Conservation (phyloP, 2,329 filamentous ascomycete genomes). For the Botrytis squamosa region DNA sequence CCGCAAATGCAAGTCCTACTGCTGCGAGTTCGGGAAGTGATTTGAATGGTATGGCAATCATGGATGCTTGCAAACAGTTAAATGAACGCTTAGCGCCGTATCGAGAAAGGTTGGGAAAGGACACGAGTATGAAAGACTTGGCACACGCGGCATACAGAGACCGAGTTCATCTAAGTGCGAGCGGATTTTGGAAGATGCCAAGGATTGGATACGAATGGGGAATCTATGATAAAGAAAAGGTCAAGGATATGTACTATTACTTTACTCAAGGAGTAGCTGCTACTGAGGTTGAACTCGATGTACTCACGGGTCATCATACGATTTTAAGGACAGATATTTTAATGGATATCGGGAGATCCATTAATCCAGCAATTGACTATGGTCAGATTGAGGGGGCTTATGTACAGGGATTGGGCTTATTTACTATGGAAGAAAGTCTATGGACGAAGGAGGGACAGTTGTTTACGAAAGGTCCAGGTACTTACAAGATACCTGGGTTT, state of each 20-base stretch:
- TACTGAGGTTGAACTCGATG: slow-evolving; percentile 90
- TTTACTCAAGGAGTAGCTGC: slow-evolving; percentile 90
- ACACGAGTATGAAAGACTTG: slow-evolving; percentile 79
- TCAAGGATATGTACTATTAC: slow-evolving; percentile 81
- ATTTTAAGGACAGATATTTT: slow-evolving; percentile 86
- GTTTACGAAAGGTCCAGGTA: slow-evolving; percentile 65
- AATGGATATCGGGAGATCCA: slow-evolving; percentile 84
- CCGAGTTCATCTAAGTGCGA: slow-evolving; percentile 86
- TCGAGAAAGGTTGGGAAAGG: slow-evolving; percentile 72
- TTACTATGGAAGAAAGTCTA: slow-evolving; percentile 72
- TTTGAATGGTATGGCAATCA: slow-evolving; percentile 92
- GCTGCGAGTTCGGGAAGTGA: slow-evolving; percentile 91
- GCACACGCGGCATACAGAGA: slow-evolving; percentile 92
- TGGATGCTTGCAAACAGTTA: slow-evolving; percentile 84
- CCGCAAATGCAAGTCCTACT: slow-evolving; percentile 86
- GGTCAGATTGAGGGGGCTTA: slow-evolving; percentile 83
- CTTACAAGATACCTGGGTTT: slow-evolving; percentile 88
- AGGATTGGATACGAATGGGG: slow-evolving; percentile 94
- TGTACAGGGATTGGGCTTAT: slow-evolving; percentile 75
- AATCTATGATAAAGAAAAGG: slow-evolving; percentile 70
- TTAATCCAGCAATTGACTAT: slow-evolving; percentile 72
- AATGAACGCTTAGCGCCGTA: slow-evolving; percentile 84
- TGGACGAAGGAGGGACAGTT: slow-evolving; percentile 61
- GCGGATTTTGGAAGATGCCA: slow-evolving; percentile 94
- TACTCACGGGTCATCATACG: slow-evolving; percentile 90